Evolutionary conservation across 352 stramenopile genomes (phyloP), one percentile per base, ranked within the genome.

Genomic region (Stramenopiles sp.): DNA sequence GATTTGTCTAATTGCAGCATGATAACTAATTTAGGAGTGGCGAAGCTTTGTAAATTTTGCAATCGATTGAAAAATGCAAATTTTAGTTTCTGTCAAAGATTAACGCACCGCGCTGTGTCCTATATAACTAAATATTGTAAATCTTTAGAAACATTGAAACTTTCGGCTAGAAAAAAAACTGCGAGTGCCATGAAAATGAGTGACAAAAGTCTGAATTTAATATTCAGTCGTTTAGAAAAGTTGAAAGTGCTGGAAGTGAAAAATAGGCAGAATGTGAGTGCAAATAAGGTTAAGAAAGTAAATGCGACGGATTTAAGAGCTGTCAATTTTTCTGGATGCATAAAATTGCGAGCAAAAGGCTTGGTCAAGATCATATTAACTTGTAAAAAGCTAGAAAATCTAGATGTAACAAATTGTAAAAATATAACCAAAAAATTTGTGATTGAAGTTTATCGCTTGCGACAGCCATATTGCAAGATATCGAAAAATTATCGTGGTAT

Each of bases 1-100:
- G 65, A 76, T 13, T 4, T 76, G 4, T 76, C 65, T 7, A 76
- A 76, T 76, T 76, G 65, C 13, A 31, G 31, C 30, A 31, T 76
- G 65, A 33, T 76, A 33, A 76, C 65, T 76, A 76, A 76, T 13
- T 33, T 76, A 7, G 65, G 65, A 7, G 30, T 76, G 4, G 65
- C 65, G 4, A 76, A 76, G 13, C 65, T 76, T 13, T 76, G 65
- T 13, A 76, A 76, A 76, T 76, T 33, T 76, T 76, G 65, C 65
- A 76, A 4, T 4, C 30, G 31, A 20, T 33, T 76, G 13, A 76
- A 76, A 33, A 76, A 20, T 33, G 30, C 31, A 33, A 33, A 31
- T 7, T 31, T 33, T 13, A 76, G 65, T 33, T 76, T 33, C 13
- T 76, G 65, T 76, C 65, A 31, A 33, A 31, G 65, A 13, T 13